phyloP scores from a whole-genome alignment of 2,329 filamentous ascomycete species.

The Ascochyta koolunga region DNA sequence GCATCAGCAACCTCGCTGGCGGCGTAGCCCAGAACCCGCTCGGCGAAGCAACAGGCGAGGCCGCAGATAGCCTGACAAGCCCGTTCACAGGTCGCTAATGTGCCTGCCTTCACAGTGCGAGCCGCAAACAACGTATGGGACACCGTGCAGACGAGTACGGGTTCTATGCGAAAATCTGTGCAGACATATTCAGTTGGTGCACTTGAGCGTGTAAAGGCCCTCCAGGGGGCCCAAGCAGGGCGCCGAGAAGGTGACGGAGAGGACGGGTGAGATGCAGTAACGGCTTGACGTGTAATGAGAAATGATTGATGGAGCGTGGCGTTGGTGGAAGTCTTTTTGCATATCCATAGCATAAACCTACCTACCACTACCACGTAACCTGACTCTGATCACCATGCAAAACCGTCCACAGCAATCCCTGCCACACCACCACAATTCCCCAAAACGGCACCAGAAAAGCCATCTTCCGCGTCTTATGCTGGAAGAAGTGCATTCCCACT shows the following conservation, averaged over 20 bases:
- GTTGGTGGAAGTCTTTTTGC: constrained; percentile 3
- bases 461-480: constrained; percentile 45
- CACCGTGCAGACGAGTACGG: constrained; percentile 19
- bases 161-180: constrained; percentile 16
- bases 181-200: constrained; percentile 22
- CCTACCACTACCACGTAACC: constrained; percentile 8
- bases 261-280: constrained; percentile 16
- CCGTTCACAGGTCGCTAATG: constrained; percentile 49
- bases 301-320: constrained; percentile 5
- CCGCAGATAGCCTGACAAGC: constrained; percentile 42
- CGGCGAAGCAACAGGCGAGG: constrained; percentile 46
- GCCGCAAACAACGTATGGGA: constrained; percentile 33
- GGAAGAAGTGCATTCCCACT: constrained; percentile 44
- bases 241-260: constrained; percentile 12
- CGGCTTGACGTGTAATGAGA: constrained; percentile 4
- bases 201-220: constrained; percentile 28
- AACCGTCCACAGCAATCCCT: constrained; percentile 30
- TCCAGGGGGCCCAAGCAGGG: constrained; percentile 7
- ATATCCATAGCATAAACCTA: constrained; percentile 4
- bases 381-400: constrained; percentile 8
- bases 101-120: constrained; percentile 26
- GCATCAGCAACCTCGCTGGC: constrained; percentile 43
- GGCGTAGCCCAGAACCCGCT: constrained; percentile 45
- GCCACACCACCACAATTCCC: constrained; percentile 39
- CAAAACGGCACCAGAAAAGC: constrained; percentile 40